phyloP scores from a whole-genome alignment of 441 rosid species.

The Gossypium davidsonii region DNA sequence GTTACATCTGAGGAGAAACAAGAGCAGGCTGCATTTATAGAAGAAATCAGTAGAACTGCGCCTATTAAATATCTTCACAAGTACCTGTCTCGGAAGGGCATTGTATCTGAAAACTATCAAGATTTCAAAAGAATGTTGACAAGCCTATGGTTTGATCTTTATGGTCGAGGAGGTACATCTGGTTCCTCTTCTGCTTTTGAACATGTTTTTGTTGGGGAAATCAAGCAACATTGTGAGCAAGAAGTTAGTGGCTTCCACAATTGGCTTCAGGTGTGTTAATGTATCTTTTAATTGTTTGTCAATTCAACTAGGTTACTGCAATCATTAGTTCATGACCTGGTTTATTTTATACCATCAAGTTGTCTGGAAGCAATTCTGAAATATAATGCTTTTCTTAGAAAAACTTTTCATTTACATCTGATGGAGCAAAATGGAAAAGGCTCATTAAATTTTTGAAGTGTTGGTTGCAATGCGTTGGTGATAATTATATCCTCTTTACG shows the following conservation, averaged over 20 bases:
- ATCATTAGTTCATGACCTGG: background rate
- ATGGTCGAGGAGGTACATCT: conserved; percentile 75
- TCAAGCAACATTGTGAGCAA: conserved; percentile 60
- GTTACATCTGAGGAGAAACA: conserved; percentile 81
- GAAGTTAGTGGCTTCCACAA: conserved; percentile 93
- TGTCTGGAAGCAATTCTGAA: background rate
- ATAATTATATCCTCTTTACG: background rate
- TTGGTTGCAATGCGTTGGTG: background rate
- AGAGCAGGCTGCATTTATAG: conserved; percentile 83
- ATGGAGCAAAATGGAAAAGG: background rate
- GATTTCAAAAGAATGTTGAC: conserved; percentile 66
- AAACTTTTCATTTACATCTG: background rate
- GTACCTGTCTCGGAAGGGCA: conserved; percentile 51
- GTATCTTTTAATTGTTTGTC: background rate
- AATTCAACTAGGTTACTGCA: background rate
- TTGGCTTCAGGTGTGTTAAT: conserved; percentile 78
- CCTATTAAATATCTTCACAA: conserved; percentile 76
- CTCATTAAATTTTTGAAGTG: background rate
- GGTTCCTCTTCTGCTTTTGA: conserved; percentile 92
- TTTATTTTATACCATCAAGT: background rate
- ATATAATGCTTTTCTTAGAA: background rate
- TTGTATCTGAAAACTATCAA: conserved; percentile 48
- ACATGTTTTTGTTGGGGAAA: conserved; percentile 96
- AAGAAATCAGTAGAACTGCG: conserved; percentile 89
- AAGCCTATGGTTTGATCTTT: conserved; percentile 77